A percentile compares a stretch with the other conserved stretches of the same genome.
Conservation (phyloP, 2,329 filamentous ascomycete genomes). For the Penicillium corylophilum region DNA sequence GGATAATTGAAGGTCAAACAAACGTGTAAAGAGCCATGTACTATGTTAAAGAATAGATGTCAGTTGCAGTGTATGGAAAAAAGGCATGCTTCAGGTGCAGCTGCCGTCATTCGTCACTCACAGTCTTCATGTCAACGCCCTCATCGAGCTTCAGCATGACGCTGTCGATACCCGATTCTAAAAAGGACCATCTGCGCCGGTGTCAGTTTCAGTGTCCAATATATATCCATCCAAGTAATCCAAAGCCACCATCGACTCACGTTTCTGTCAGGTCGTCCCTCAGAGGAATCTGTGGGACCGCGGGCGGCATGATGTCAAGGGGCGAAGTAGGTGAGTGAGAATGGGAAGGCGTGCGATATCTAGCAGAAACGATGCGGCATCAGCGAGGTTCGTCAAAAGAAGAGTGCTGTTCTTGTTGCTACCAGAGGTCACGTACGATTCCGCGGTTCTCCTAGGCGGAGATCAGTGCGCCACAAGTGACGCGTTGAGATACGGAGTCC, state of each 20-base stretch:
- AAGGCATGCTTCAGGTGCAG: neutral
- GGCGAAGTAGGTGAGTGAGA: neutral
- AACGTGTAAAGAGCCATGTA: constrained; percentile 98
- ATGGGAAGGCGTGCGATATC: neutral
- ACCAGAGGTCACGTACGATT: constrained; percentile 1
- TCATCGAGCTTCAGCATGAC: constrained; percentile 92
- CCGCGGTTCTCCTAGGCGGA: constrained; percentile 6
- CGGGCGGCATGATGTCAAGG: constrained; percentile 34
- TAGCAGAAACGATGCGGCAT: neutral
- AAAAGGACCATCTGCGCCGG: constrained; percentile 73
- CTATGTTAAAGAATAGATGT: constrained; percentile 38
- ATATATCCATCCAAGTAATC: neutral
- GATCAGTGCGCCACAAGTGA: constrained; percentile 18
- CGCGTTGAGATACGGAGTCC: constrained; percentile 5
- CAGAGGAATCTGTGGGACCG: constrained; percentile 48
- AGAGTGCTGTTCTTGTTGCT: neutral
- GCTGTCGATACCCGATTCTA: constrained; percentile 82
- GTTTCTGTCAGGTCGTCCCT: constrained; percentile 62
- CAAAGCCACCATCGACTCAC: constrained; percentile 44
- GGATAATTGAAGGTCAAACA: constrained; percentile 8
- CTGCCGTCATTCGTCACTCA: constrained; percentile 35
- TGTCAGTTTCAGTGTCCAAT: constrained; percentile 17
- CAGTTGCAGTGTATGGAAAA: constrained; percentile 3
- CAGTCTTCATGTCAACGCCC: constrained; percentile 89
- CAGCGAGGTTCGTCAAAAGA: neutral